These are phyloP conservation scores for Zygoascus bituminiphila DNA, from an alignment of 805 yeast genomes.

Conservation along the genomic window DNA sequence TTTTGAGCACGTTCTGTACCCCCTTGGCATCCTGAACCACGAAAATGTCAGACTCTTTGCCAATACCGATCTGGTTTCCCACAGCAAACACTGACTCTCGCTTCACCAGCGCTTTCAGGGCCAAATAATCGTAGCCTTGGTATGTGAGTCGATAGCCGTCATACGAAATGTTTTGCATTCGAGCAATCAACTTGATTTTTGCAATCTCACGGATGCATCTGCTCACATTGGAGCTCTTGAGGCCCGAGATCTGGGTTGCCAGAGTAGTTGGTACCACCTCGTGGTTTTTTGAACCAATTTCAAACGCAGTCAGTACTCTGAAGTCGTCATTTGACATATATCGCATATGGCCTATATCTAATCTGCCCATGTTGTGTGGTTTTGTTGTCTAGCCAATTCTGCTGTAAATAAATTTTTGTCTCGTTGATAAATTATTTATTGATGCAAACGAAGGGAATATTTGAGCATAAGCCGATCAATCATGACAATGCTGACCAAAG, in stretches of 20 bases:
- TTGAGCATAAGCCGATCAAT: no score
- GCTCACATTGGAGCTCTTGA: constrained; percentile 70
- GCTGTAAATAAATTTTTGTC: not conserved
- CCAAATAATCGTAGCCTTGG: constrained; percentile 87
- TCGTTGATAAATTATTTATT: no score
- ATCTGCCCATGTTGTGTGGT: constrained; percentile 51
- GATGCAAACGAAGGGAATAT: no score
- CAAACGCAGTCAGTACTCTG: constrained; percentile 54
- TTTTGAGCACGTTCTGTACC: constrained; percentile 65
- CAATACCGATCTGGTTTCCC: constrained; percentile 89
- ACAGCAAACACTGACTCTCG: constrained; percentile 66
- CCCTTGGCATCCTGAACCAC: constrained; percentile 66
- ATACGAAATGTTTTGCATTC: constrained; percentile 82
- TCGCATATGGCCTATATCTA: constrained; percentile 90
- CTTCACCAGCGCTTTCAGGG: constrained; percentile 74
- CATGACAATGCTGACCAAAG: no score
- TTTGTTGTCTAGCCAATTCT: not conserved
- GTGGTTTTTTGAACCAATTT: constrained; percentile 84
- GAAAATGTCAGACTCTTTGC: constrained; percentile 94
- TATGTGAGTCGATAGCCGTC: constrained; percentile 90
- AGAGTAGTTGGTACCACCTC: constrained; percentile 87
- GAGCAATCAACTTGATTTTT: constrained; percentile 67
- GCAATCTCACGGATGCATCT: constrained; percentile 80
- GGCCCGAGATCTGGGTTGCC: constrained; percentile 71
- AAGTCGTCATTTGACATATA: constrained; percentile 87